These are phyloP conservation scores for Leishmania braziliensis DNA, from an alignment of 208 protist species.

Conservation along the genomic window DNA sequence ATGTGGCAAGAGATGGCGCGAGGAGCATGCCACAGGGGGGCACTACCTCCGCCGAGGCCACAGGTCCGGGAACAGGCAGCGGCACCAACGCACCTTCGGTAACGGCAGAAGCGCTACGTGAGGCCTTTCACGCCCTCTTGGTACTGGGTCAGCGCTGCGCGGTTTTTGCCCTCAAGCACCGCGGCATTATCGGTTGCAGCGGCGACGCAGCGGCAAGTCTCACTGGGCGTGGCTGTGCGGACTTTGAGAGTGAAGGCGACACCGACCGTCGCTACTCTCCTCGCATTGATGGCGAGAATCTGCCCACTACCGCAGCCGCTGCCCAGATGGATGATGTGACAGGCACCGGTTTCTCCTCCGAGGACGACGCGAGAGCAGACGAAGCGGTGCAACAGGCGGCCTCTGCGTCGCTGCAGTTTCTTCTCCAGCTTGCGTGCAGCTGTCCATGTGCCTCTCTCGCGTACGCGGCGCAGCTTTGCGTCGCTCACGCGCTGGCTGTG, in stretches of 20 bases:
- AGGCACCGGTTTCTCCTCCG: neutral
- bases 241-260: neutral
- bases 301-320: neutral
- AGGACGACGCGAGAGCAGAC: neutral
- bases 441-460: conserved; percentile 66
- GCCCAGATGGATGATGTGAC: neutral
- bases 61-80: neutral
- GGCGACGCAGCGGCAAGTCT: neutral
- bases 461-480: conserved; percentile 62
- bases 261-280: neutral
- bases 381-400: conserved; percentile 37
- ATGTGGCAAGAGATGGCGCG: neutral
- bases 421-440: conserved; percentile 65
- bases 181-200: conserved; percentile 18
- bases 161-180: conserved; percentile 25
- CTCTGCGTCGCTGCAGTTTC: conserved; percentile 44
- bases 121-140: conserved; percentile 33
- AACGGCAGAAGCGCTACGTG: conserved; percentile 24
- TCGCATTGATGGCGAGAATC: neutral
- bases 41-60: neutral
- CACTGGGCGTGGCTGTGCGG: neutral
- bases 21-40: neutral
- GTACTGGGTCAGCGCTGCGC: conserved; percentile 38
- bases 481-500: conserved; percentile 47
- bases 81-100: neutral